phyloP scores from a whole-genome alignment of 106 monocot species.

The Ottelia alismoides region DNA sequence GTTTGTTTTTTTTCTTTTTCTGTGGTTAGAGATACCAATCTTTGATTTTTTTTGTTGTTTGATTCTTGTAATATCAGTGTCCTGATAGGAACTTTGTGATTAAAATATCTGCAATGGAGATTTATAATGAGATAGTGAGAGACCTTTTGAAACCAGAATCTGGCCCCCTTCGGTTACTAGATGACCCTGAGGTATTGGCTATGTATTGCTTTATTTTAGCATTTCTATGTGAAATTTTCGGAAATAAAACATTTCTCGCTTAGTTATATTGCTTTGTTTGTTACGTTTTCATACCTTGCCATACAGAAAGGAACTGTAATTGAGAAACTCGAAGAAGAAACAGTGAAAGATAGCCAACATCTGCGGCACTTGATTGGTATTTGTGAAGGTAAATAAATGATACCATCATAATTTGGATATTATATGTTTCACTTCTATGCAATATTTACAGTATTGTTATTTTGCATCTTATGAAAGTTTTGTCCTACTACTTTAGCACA shows the following conservation, averaged over 20 bases:
- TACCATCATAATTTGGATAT: background rate
- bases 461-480: too few relatives aligned
- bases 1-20: background rate
- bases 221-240: too few relatives aligned
- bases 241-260: too few relatives aligned
- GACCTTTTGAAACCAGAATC: constrained; percentile 86
- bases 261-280: background rate
- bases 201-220: background rate
- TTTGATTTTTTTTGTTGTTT: too few relatives aligned
- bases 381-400: constrained; percentile 68
- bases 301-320: constrained; percentile 89
- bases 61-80: constrained; percentile 22
- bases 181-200: constrained; percentile 84
- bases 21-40: too few relatives aligned
- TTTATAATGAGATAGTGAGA: constrained; percentile 88
- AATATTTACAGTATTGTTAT: too few relatives aligned
- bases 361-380: constrained; percentile 66
- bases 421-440: too few relatives aligned
- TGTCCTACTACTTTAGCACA: constrained; percentile 37
- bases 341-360: constrained; percentile 67
- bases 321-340: constrained; percentile 90
- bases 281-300: background rate
- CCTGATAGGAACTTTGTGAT: constrained; percentile 66
- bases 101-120: constrained; percentile 93
- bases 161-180: constrained; percentile 77